Percentiles rank a stretch among this genome's conserved stretches.
phyloP scores from a whole-genome alignment of 257 asterid species.

The Forsythia viridissima region DNA sequence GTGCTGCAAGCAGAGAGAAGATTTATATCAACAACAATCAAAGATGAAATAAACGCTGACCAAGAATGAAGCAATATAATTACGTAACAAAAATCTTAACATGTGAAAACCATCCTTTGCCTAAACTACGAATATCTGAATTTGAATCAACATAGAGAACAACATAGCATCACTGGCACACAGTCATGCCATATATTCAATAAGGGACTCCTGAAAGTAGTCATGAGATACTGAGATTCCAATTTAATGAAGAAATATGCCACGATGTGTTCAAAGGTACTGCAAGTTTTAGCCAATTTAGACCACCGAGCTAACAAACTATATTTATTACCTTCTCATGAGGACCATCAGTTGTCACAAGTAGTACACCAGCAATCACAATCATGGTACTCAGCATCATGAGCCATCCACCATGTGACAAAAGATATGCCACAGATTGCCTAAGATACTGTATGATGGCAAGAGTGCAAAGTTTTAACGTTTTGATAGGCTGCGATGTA shows the following conservation, averaged over 20 bases:
- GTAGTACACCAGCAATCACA: constrained; percentile 36
- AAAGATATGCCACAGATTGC: constrained; percentile 54
- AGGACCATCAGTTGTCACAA: constrained; percentile 61
- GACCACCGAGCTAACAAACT: neutral
- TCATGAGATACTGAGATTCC: neutral
- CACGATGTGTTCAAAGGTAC: neutral
- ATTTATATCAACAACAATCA: neutral
- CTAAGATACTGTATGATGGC: constrained; percentile 57
- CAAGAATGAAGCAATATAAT: constrained; percentile 2
- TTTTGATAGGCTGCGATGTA: constrained; percentile 66
- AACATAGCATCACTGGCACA: neutral
- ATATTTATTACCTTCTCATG: constrained; percentile 62
- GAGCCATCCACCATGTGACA: constrained; percentile 62
- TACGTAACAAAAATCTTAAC: neutral
- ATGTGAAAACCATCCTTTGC: neutral
- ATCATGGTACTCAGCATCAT: constrained; percentile 37
- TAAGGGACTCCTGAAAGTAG: neutral
- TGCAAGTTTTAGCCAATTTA: neutral
- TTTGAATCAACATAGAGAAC: constrained; percentile 3
- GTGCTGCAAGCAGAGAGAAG: constrained; percentile 50
- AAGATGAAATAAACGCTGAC: constrained; percentile 18
- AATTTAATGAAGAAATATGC: neutral
- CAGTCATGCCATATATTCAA: neutral
- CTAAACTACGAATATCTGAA: constrained; percentile 7
- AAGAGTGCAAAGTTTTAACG: constrained; percentile 59